Evolutionary conservation across 768 basidiomycete genomes (phyloP).

Genomic region (Lentinula edodes): DNA sequence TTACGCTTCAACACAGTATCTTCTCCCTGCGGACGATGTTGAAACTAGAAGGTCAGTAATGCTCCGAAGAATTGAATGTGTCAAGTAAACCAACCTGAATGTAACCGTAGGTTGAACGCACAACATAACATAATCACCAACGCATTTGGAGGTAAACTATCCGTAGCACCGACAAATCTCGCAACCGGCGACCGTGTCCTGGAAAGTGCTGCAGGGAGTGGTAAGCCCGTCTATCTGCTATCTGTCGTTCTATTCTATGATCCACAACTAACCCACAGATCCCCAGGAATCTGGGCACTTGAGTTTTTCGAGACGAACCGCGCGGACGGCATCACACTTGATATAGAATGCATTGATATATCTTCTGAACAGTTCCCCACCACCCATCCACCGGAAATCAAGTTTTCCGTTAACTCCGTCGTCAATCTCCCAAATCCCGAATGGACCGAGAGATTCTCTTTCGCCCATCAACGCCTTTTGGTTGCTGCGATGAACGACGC

Average conservation of each 20-base stretch:
- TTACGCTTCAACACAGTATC: no score
- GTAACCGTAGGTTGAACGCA: neutral
- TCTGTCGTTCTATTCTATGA: neutral
- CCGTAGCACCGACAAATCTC: neutral
- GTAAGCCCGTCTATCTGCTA: neutral
- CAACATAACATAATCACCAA: neutral
- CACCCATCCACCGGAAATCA: conserved; percentile 7
- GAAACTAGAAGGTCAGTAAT: conserved; percentile 9
- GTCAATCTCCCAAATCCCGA: conserved; percentile 8
- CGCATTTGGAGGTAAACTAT: neutral
- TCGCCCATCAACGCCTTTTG: conserved; percentile 18
- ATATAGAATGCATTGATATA: neutral
- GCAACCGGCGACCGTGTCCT: neutral
- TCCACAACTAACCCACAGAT: neutral
- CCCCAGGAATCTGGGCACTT: neutral
- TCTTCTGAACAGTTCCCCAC: neutral
- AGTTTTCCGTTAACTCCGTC: conserved; percentile 11
- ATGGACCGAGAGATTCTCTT: conserved; percentile 14
- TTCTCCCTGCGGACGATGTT: no score
- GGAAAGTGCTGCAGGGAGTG: neutral
- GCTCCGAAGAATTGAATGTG: no score
- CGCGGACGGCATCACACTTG: neutral
- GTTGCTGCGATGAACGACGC: conserved; percentile 11
- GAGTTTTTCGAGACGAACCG: neutral
- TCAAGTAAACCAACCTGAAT: no score